Conservation (phyloP, 257 asterid species). For the Coffea eugenioides region DNA sequence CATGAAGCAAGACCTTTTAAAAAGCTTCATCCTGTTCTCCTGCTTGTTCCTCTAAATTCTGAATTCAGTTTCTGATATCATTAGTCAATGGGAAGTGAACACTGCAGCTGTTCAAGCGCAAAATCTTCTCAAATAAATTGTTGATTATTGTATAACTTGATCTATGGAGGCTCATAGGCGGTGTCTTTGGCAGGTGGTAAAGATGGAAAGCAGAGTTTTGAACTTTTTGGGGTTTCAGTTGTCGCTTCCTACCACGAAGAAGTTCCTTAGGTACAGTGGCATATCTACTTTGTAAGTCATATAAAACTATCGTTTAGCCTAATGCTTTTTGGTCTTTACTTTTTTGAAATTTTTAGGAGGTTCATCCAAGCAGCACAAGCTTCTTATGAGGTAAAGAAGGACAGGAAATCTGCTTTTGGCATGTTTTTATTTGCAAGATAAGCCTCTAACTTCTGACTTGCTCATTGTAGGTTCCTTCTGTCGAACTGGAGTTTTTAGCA, state of each 20-base stretch:
- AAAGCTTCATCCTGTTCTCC: not conserved
- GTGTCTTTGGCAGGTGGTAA: constrained; percentile 61
- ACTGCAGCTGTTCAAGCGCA: not conserved
- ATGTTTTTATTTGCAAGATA: not conserved
- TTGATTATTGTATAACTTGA: not conserved
- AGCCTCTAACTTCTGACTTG: constrained; percentile 20
- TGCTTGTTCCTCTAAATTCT: not conserved
- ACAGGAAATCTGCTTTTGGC: constrained; percentile 8
- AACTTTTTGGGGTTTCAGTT: constrained; percentile 69
- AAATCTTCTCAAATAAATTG: not conserved
- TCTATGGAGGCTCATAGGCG: constrained; percentile 6
- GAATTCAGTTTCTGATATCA: not conserved
- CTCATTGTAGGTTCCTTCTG: constrained; percentile 75
- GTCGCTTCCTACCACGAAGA: constrained; percentile 83
- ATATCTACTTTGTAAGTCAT: not conserved
- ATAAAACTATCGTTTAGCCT: constrained; percentile 7
- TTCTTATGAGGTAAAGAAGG: constrained; percentile 59
- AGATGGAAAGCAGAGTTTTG: constrained; percentile 73
- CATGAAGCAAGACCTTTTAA: not conserved
- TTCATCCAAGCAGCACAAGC: constrained; percentile 96
- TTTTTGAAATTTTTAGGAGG: constrained; percentile 55
- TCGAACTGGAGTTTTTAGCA: constrained; percentile 87
- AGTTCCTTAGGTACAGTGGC: constrained; percentile 80
- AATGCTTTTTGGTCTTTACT: constrained; percentile 11
- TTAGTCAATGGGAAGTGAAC: not conserved